Base-by-base conservation (phyloP, 306 rosid genomes). In the Castanopsis chinensis region DNA sequence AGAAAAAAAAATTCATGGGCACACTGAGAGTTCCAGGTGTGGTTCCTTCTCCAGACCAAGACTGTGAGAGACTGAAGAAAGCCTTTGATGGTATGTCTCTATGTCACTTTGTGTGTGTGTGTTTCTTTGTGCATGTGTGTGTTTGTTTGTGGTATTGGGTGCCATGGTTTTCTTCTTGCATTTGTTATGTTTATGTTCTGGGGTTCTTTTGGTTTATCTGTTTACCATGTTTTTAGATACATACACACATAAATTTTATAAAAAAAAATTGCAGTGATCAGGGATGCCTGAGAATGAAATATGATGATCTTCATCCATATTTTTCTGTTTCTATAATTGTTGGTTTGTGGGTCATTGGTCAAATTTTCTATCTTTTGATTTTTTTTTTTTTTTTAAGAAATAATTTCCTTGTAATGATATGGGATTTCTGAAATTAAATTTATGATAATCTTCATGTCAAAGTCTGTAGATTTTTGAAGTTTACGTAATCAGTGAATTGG, bases 1-100 rank as follows among this genome's bases (percentile, higher is more conserved):
- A 55, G 54, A 18, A 56, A 17, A 49, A 72, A 20, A 41, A 27
- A 7, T 73, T 60, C 81, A 89, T 90, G 99, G 90, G 84, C 35
- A 82, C 90, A 7, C 64, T 96, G 84, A 96, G 84, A 82, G 85
- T 91, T 19, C 97, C 99, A 20, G 89, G 83, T 71, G 3, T 76
- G 83, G 88, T 82, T 85, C 98, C 97, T 83, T 83, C 98, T 83
- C 90, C 99, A 1, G 82, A 79, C 33, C 76, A 89, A 5, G 99
- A 96, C 76, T 73, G 87, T 74, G 86, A 88, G 73, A 83, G 88
- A 41, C 97, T 96, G 68, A 81, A 89, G 73, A 86, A 83, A 19
- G 90, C 99, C 75, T 85, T 91, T 72, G 81, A 93, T 75, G 99
- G 99, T 96, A 35, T 65, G 70, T 89, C 45, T 64, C 51, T 57